A percentile compares a stretch with the other conserved stretches of the same genome.
phyloP scores from a whole-genome alignment of 2,329 filamentous ascomycete species.

The Botrytis tulipae region DNA sequence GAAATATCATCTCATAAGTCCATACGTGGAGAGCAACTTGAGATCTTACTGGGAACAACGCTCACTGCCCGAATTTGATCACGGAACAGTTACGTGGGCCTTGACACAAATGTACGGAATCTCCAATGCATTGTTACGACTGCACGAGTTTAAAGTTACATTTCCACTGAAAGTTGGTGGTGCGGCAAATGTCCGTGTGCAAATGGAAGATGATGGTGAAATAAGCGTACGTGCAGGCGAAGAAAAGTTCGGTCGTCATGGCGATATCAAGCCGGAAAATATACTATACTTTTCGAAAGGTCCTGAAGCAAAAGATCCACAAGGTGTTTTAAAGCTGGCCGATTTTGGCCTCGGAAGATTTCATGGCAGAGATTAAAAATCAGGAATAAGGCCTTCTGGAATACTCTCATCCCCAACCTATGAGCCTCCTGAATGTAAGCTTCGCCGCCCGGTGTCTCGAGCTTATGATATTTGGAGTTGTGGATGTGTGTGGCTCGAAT shows the following conservation, averaged over 20 bases:
- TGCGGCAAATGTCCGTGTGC: slow-evolving; percentile 11
- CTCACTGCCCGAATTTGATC: slow-evolving; percentile 22
- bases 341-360: slow-evolving; percentile 36
- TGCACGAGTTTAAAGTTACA: slow-evolving; percentile 33
- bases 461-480: slow-evolving; percentile 42
- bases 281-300: slow-evolving; percentile 29
- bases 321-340: slow-evolving; percentile 27
- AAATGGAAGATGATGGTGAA: not conserved
- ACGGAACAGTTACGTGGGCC: slow-evolving; percentile 32
- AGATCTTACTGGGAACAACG: slow-evolving; percentile 33
- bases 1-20: slow-evolving; percentile 38
- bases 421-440: slow-evolving; percentile 42
- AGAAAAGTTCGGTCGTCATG: slow-evolving; percentile 35
- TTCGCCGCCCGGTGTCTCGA: slow-evolving; percentile 37
- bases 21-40: slow-evolving; percentile 34
- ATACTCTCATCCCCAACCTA: slow-evolving; percentile 38
- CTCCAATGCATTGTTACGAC: slow-evolving; percentile 28
- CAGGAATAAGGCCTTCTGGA: slow-evolving; percentile 28
- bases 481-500: slow-evolving; percentile 42
- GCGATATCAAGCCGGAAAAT: slow-evolving; percentile 33
- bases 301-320: slow-evolving; percentile 34
- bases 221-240: slow-evolving; percentile 24
- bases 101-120: slow-evolving; percentile 37
- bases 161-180: slow-evolving; percentile 15
- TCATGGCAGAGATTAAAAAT: slow-evolving; percentile 39